Evolutionary conservation across 202 grass and related monocot species (phyloP).

Genomic region (Cymbopogon flexuosus): DNA sequence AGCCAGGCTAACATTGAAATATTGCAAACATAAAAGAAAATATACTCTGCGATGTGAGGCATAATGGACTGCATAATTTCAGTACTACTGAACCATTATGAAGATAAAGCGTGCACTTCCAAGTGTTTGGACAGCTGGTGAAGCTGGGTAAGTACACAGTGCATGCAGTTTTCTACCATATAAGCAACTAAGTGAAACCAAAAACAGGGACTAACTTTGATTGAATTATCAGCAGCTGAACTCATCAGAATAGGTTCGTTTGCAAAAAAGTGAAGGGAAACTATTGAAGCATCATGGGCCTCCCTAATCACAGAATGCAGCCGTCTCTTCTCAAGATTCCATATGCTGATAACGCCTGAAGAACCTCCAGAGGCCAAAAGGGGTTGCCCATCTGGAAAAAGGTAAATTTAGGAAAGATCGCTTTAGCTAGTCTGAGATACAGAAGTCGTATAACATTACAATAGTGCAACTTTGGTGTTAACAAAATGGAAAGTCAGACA

Average conservation of each 20-base stretch:
- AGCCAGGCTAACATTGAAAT: not conserved
- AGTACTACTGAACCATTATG: not conserved
- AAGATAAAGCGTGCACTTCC: not conserved
- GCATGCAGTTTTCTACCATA: not conserved
- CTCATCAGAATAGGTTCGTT: conserved; percentile 98
- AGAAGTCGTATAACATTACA: not conserved
- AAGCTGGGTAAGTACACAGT: not conserved
- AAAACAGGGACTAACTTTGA: conserved; percentile 60
- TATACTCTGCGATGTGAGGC: not conserved
- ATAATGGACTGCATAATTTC: not conserved
- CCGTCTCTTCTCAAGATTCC: conserved; percentile 91
- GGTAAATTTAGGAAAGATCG: conserved; percentile 20
- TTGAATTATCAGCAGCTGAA: conserved; percentile 96
- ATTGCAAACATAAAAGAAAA: not conserved
- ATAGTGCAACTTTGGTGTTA: conserved; percentile 2
- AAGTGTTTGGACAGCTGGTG: not conserved
- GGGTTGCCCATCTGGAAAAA: conserved; percentile 69
- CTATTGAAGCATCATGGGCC: conserved; percentile 81
- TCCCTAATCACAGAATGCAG: conserved; percentile 91
- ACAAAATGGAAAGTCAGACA: not conserved
- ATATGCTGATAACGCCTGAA: conserved; percentile 93
- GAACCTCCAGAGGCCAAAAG: conserved; percentile 92
- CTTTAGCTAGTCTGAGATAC: not conserved
- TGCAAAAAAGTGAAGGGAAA: conserved; percentile 87
- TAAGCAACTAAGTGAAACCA: not conserved